These are phyloP conservation scores for Aotearoamyces nothofagi DNA, from an alignment of 2,329 filamentous ascomycete species.

Conservation along the genomic window DNA sequence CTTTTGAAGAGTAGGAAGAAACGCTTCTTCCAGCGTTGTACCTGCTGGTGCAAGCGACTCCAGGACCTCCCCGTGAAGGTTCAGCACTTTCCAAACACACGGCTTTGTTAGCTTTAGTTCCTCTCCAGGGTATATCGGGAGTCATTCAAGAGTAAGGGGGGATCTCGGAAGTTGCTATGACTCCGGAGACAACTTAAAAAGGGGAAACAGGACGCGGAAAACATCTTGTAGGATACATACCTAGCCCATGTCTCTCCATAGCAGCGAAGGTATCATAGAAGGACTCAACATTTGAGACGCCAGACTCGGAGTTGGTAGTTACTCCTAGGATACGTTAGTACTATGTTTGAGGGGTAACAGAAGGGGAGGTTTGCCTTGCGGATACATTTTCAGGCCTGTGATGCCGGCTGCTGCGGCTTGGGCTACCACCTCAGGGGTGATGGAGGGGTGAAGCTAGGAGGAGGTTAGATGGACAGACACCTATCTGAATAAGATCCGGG, in stretches of 20 bases:
- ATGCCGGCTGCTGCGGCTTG: constrained; percentile 15
- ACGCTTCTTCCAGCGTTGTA: constrained; percentile 39
- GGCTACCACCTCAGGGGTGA: constrained; percentile 14
- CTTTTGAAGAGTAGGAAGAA: constrained; percentile 63
- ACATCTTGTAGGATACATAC: too few species aligned
- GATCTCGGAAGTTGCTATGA: too few species aligned
- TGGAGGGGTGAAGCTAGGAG: constrained; percentile 7
- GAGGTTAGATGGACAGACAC: constrained; percentile 7
- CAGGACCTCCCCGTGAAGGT: constrained; percentile 82
- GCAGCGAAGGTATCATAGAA: constrained; percentile 75
- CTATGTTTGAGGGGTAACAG: background rate
- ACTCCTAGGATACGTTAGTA: constrained; percentile 39
- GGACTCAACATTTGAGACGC: constrained; percentile 51
- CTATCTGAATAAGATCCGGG: constrained; percentile 11
- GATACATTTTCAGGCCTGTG: constrained; percentile 16
- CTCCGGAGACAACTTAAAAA: too few species aligned
- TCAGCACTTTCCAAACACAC: too few species aligned
- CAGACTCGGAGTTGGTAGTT: constrained; percentile 52
- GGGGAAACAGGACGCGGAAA: too few species aligned
- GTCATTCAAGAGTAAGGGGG: too few species aligned
- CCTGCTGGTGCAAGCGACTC: too few species aligned
- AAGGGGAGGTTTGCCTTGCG: constrained; percentile 2
- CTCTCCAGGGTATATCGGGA: too few species aligned
- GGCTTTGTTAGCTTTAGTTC: too few species aligned
- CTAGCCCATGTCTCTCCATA: constrained; percentile 72